Conservation (phyloP, 441 rosid genomes). For the Pelargonium citronellum region DNA sequence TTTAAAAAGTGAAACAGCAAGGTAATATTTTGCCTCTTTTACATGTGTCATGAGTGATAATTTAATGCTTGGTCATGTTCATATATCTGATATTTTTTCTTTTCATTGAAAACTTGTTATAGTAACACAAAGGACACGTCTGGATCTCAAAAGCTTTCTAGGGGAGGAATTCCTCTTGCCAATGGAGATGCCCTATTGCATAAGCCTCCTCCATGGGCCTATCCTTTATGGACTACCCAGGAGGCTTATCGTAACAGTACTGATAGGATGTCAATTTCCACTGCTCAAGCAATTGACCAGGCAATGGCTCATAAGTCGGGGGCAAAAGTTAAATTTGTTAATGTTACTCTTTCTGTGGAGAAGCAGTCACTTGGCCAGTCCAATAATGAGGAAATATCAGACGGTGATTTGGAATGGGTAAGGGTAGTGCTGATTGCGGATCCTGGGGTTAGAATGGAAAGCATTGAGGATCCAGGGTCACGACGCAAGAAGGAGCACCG, state of each 20-base stretch:
- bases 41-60: too few species aligned
- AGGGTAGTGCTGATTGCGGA: constrained; percentile 84
- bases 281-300: constrained; percentile 97
- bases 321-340: constrained; percentile 64
- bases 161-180: constrained; percentile 96
- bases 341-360: constrained; percentile 60
- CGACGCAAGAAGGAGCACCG: constrained; percentile 90
- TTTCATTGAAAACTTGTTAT: constrained; percentile 25
- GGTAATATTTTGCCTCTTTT: constrained; percentile 36
- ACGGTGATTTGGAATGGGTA: constrained; percentile 78
- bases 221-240: constrained; percentile 94
- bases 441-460: constrained; percentile 64
- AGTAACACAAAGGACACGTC: constrained; percentile 67
- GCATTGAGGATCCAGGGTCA: constrained; percentile 56
- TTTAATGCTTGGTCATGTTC: constrained; percentile 6
- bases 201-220: constrained; percentile 99
- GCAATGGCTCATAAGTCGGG: constrained; percentile 88
- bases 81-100: constrained; percentile 15
- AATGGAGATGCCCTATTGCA: constrained; percentile 93
- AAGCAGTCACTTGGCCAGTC: constrained; percentile 32
- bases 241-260: constrained; percentile 93
- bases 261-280: constrained; percentile 89
- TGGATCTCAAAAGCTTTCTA: constrained; percentile 77
- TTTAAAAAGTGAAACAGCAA: constrained; percentile 71
- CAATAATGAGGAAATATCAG: constrained; percentile 22